phyloP scores from a whole-genome alignment of 768 basidiomycete species.

The Boletellus ananas region DNA sequence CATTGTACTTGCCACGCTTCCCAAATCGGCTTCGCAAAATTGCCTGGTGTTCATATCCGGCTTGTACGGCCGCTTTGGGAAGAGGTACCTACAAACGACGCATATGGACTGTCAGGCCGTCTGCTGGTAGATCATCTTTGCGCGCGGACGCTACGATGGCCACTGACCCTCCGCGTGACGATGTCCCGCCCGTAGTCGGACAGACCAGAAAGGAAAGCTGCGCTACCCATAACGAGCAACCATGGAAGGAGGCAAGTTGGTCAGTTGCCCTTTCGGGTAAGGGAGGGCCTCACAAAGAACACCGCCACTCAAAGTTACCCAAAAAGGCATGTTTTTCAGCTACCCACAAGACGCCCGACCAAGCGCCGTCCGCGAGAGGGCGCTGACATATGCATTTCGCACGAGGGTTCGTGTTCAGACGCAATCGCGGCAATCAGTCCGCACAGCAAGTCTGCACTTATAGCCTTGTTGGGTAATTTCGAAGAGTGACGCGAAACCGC shows the following conservation, averaged over 20 bases:
- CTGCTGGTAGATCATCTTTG: too few species aligned
- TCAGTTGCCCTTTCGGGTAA: slow-evolving; percentile 19
- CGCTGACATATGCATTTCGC: slow-evolving; percentile 30
- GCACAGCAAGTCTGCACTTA: slow-evolving; percentile 18
- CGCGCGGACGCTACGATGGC: too few species aligned
- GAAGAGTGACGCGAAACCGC: slow-evolving; percentile 13
- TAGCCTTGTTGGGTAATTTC: slow-evolving; percentile 29
- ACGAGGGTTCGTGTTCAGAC: slow-evolving; percentile 21
- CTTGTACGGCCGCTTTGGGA: too few species aligned
- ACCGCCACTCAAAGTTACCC: slow-evolving; percentile 24
- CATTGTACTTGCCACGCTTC: too few species aligned
- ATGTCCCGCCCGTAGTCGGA: background rate
- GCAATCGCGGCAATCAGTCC: slow-evolving; percentile 23
- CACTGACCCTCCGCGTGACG: too few species aligned
- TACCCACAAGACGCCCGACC: background rate
- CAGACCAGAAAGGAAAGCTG: slow-evolving; percentile 2
- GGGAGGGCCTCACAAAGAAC: slow-evolving; percentile 3
- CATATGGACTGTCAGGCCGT: too few species aligned
- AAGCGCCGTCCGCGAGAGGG: slow-evolving; percentile 12
- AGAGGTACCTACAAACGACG: too few species aligned
- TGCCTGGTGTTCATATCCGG: too few species aligned
- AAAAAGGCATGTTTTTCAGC: slow-evolving; percentile 15
- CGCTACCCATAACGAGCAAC: slow-evolving; percentile 21
- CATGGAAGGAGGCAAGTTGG: slow-evolving; percentile 18
- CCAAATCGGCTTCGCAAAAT: too few species aligned